Base-by-base conservation (phyloP, 2,329 filamentous ascomycete genomes). In the Penicillium aurantiogriseum region DNA sequence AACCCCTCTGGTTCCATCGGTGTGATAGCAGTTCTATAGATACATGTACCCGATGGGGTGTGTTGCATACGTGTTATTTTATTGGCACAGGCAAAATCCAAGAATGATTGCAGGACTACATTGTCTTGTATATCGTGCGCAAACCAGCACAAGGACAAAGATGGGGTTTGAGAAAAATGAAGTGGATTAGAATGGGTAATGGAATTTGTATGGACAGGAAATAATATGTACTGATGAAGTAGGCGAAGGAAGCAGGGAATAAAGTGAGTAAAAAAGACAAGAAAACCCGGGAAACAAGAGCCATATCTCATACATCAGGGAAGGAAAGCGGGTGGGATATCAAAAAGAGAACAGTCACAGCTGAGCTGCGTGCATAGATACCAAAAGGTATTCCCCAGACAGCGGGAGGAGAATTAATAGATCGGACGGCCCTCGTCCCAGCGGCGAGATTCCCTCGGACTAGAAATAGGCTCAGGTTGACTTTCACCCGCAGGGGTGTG, bases 381-480 rank as follows among this genome's bases (percentile, higher is more conserved):
- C 54, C 62, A 49, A 38, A 52, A 52, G 21, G n/a, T 48, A 36
- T 33, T 42, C 33, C 38, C 25, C 13, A 47, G 51, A 25, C 21
- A 39, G 36, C 33, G 42, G 43, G 23, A 27, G 8, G 29, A 53
- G 17, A 29, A 49, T 73, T 56, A 78, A 59, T 77, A 78, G 48
- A 77, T 74, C 17, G 76, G 72, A 51, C 75, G 69, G 21, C 76
- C 73, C 56, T 78, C 76, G 53, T 78, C 72, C 76, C 76, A 77
- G 43, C 68, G 67, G 42, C 75, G 70, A 11, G 66, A 61, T 47
- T 69, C 69, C 27, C 65, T 63, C 23, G 66, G 67, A 29, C 63
- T 69, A 13, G 69, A 67, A 44, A 61, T 58, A 53, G 64, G 52
- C 54, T 63, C 45, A 9, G 56, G 39, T 13, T 63, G 58, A 43